Base-by-base conservation (phyloP, 2,329 filamentous ascomycete species). In the Rugonectria rugulosa region DNA sequence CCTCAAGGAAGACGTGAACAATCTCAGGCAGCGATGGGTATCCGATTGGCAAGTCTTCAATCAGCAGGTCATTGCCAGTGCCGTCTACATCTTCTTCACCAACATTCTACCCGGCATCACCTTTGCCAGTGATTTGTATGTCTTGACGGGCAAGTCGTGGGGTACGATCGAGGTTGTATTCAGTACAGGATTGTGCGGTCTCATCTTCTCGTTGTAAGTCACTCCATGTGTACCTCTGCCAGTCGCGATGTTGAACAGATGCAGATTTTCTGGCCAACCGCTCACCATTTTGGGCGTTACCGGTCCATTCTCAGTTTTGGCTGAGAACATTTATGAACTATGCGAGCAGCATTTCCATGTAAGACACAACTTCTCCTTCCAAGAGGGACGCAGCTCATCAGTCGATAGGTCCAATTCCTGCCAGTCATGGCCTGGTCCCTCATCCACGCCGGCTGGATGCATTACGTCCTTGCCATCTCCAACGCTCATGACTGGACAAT, bases 401-500 rank as follows among this genome's bases (percentile, higher is more conserved):
- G 12, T 12, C 8, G 8, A 1, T 53, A 83, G 76, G 79, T 86
- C 45, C 75, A 82, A 17, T 89, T 88, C 67, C 74, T 89, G n/a
- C 79, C 83, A 2, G 83, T 88, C 67, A 88, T 88, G 84, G 84
- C 86, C 2, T 89, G 86, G 86, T 81, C 83, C 3, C 77, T 88
- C 29, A 86, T 88, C 46, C 86, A 89, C 67, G 77, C 85, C 6
- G 82, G 78, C 7, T 89, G 86, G 86, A 82, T 88, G 78, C 84
- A 87, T 65, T 82, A 81, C 61, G 70, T 88, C 3, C 76, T 89
- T 11, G 85, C 86, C 50, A 81, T 88, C 45, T 82, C 88, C 71
- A 88, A 88, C 69, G 86, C 85, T 4, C 85, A 88, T 65, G 85
- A 88, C 70, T 88, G 85, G 83, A 88, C 86, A 0, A 89, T 88